Conservation (phyloP, 441 rosid species). For the Pelargonium fulgidum region DNA sequence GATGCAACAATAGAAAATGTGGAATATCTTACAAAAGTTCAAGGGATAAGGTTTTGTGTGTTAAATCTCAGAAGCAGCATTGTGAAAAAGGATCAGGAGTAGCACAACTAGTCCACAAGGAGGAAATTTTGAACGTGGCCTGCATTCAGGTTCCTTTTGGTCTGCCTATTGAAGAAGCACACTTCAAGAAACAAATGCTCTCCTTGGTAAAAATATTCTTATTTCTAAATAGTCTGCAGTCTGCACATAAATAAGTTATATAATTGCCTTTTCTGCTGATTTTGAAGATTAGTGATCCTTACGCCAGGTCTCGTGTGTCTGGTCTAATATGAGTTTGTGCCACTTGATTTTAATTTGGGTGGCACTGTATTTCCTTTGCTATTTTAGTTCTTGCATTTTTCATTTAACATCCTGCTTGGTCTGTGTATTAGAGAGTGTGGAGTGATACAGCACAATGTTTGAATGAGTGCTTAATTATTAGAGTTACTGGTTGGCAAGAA, state of each 20-base stretch:
- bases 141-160: constrained; percentile 8
- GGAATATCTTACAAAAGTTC: constrained; percentile 2
- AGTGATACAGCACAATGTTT: too few species aligned
- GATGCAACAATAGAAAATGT: constrained; percentile 1
- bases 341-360: too few species aligned
- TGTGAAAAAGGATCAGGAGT: constrained; percentile 1
- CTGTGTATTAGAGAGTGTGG: too few species aligned
- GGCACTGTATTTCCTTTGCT: too few species aligned
- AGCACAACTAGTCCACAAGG: background rate
- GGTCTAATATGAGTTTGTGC: background rate
- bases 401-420: too few species aligned
- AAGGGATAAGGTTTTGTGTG: constrained; percentile 1
- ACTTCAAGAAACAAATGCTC: constrained; percentile 6
- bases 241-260: background rate
- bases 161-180: background rate
- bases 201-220: background rate
- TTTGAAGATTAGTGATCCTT: background rate
- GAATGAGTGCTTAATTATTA: too few species aligned
- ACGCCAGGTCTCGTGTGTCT: background rate
- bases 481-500: too few species aligned
- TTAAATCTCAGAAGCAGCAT: background rate
- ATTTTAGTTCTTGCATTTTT: too few species aligned
- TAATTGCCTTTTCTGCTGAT: background rate
- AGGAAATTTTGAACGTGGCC: background rate
- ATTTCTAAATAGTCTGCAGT: background rate